Evolutionary conservation across 495 filamentous ascomycete species (phyloP), one percentile per base, ranked within the genome.

Genomic region (Talaromyces ruber): DNA sequence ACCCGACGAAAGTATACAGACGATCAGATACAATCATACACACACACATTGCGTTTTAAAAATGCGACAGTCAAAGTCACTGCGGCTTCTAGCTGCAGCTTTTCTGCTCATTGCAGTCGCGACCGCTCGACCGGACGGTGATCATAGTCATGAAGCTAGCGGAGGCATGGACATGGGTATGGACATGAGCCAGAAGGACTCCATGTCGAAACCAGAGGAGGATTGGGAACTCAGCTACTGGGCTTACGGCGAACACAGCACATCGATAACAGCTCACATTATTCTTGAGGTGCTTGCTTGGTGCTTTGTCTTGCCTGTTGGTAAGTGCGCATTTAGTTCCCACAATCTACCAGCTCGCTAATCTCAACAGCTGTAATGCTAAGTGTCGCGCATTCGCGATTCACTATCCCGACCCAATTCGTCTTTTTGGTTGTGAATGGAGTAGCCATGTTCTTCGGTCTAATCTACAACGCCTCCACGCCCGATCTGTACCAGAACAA

Each of bases 401-500:
- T 88, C 64, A 85, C 86, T 1, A 77, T 94, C 0, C 78, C 79
- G n/a, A 75, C 82, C 25, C 93, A 98, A 70, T 82, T 93, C 63
- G 59, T 83, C 2, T 98, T 98, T 74, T 75, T 93, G 39, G 71
- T 83, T 9, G 68, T 85, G 28, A 93, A 96, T 72, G 86, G 78
- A 4, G 66, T 88, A 16, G 92, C 88, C 39, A 65, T 95, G 59
- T 68, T 95, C 25, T 67, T 92, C 43, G 88, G 85, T 2, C 82
- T 87, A 59, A 77, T 94, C 21, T 96, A 97, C 76, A 90, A 93
- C 70, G 79, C 79, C 65, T 85, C 83, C 54, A 97, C 92, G 0
- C 92, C 92, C 2, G 91, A 97, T 70, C 75, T 98, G 1, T 98
- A 97, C 69, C 83, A 86, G 57, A 88, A 90, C 68, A 96, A 97